Percentiles rank a stretch among this genome's conserved stretches.
These are phyloP conservation scores for Thalassiosira mediterranea DNA, from an alignment of 352 stramenopile species.

Conservation along the genomic window DNA sequence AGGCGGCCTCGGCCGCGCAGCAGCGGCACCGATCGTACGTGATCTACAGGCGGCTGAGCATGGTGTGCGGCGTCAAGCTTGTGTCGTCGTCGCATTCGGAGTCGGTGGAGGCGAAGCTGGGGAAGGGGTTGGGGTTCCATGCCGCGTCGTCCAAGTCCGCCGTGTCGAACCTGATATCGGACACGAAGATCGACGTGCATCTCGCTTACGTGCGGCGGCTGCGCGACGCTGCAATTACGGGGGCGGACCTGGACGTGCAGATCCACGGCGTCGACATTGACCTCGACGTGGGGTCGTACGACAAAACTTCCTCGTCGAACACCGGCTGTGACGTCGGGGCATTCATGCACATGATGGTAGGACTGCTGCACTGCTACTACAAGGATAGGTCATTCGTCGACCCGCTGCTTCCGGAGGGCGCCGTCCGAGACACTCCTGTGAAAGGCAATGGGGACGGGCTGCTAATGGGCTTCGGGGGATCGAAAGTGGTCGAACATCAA, in stretches of 20 bases:
- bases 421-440: not conserved
- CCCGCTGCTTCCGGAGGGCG: slow-evolving; percentile 56
- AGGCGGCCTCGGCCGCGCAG: not conserved
- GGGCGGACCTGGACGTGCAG: slow-evolving; percentile 67
- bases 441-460: slow-evolving; percentile 5
- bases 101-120: not conserved
- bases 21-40: slow-evolving; percentile 55
- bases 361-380: slow-evolving; percentile 69
- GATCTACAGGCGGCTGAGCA: slow-evolving; percentile 75
- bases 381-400: slow-evolving; percentile 80
- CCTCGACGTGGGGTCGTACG: slow-evolving; percentile 38
- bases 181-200: slow-evolving; percentile 69
- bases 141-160: not conserved
- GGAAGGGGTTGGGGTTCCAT: not conserved
- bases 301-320: slow-evolving; percentile 11
- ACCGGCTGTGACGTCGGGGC: slow-evolving; percentile 34
- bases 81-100: slow-evolving; percentile 12
- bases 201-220: slow-evolving; percentile 62
- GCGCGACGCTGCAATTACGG: slow-evolving; percentile 64
- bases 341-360: slow-evolving; percentile 53
- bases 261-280: slow-evolving; percentile 62
- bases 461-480: not conserved
- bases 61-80: slow-evolving; percentile 42
- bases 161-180: slow-evolving; percentile 27
- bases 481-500: not conserved